Evolutionary conservation across 257 asterid genomes (phyloP), one percentile per base, ranked within the genome.

Genomic region (Nicotiana obtusifolia): DNA sequence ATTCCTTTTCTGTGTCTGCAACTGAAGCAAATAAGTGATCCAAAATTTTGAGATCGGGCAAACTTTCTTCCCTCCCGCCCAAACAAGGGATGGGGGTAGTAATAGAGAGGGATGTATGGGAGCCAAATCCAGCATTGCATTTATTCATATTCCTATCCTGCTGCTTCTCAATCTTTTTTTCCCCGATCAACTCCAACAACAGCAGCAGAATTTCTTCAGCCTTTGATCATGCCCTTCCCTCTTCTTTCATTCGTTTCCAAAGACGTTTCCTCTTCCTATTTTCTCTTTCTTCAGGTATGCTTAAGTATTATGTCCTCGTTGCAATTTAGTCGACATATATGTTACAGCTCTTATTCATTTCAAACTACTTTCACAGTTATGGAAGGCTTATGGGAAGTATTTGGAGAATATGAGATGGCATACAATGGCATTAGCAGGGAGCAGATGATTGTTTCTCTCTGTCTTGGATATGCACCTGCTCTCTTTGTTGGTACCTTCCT

Each of bases 31-130:
- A 35, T 2, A 35, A 35, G 41, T 47, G 11, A 47, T 47, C 15
- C 15, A 47, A 13, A 3, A 1, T 47, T 10, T 47, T 8, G 53
- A 47, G 54, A 47, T 47, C 54, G 2, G 54, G 54, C 16, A 16
- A 47, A 47, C 14, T 47, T 13, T 35, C 37, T 33, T 33, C 37
- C 37, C 37, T 33, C 37, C 9, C 9, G 41, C 13, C 54, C 54
- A 47, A 47, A 47, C 54, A 10, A 22, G 61, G 37, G 2, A 95
- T 95, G 99, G 99, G 90, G 67, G 94, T 93, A 49, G 90, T 89
- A 19, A 85, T 92, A 80, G 98, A 89, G 89, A 88, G 91, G 81
- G 91, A 91, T 76, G 82, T 89, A 59, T 95, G 97, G 98, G 94
- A 91, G 75, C 97, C 97, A 31, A 91, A 86, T 89, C 71, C 76